Conservation (phyloP, 179 eudicot genomes). For the Sideroxylon spinosum region DNA sequence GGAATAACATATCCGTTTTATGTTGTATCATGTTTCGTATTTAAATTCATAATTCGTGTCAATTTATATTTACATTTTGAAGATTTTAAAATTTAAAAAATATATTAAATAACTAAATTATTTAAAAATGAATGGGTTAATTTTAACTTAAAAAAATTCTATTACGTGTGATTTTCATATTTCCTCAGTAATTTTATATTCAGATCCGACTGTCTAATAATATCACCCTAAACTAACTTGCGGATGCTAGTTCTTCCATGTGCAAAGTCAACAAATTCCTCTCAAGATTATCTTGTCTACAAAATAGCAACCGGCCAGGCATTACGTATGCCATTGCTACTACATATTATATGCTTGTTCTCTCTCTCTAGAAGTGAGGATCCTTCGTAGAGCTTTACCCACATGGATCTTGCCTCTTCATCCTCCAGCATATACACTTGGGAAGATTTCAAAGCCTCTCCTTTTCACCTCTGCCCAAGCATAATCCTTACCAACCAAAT, state of each 20-base stretch:
- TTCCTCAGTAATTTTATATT: too few relatives aligned
- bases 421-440: background rate
- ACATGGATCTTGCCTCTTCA: conserved; percentile 5
- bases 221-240: too few relatives aligned
- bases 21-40: too few relatives aligned
- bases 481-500: background rate
- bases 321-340: background rate
- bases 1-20: too few relatives aligned
- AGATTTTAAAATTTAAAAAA: too few relatives aligned
- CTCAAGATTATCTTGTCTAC: background rate
- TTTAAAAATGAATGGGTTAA: too few relatives aligned
- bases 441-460: conserved; percentile 7
- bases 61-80: too few relatives aligned
- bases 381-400: background rate
- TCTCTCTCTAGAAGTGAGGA: background rate
- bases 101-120: too few relatives aligned
- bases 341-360: conserved; percentile 3
- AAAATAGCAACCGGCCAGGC: conserved; percentile 11
- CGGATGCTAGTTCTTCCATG: background rate
- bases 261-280: background rate
- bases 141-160: too few relatives aligned
- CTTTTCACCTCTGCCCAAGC: conserved; percentile 12
- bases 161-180: too few relatives aligned
- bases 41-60: too few relatives aligned
- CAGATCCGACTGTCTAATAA: too few relatives aligned